Percentiles rank a stretch among this genome's conserved stretches.
These are phyloP conservation scores for Aspergillus egyptiacus DNA, from an alignment of 495 filamentous ascomycete genomes.

Conservation along the genomic window DNA sequence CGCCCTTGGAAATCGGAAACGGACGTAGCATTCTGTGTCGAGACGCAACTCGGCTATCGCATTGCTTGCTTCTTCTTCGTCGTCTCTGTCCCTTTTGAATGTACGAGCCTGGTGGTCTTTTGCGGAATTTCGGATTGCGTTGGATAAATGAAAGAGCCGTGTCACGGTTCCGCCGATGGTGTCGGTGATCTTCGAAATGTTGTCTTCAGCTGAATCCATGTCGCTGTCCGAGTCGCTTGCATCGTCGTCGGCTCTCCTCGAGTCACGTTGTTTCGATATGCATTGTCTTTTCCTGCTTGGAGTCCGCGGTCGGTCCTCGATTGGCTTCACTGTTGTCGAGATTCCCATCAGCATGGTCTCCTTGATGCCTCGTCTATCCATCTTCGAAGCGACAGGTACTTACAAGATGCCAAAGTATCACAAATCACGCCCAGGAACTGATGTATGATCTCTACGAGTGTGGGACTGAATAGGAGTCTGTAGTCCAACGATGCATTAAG, in stretches of 20 bases:
- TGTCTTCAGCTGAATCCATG: slow-evolving; percentile 21
- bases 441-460: slow-evolving; percentile 26
- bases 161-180: slow-evolving; percentile 28
- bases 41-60: slow-evolving; percentile 27
- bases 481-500: slow-evolving; percentile 32
- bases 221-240: no score
- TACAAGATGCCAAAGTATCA: slow-evolving; percentile 16
- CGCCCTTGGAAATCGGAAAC: slow-evolving; percentile 25
- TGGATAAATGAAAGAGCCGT: slow-evolving; percentile 30
- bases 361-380: slow-evolving; percentile 7
- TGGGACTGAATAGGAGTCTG: slow-evolving; percentile 30
- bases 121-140: slow-evolving; percentile 28
- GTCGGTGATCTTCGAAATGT: slow-evolving; percentile 24
- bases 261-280: no score
- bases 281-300: no score
- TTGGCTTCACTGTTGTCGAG: slow-evolving; percentile 1
- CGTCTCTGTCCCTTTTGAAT: slow-evolving; percentile 23
- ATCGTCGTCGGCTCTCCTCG: no score
- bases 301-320: no score
- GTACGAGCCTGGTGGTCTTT: slow-evolving; percentile 24
- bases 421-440: slow-evolving; percentile 27
- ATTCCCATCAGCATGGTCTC: slow-evolving; percentile 17
- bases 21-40: slow-evolving; percentile 28
- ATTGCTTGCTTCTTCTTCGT: slow-evolving; percentile 30
- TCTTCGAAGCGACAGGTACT: slow-evolving; percentile 17